These are phyloP conservation scores for Thinopyrum elongatum DNA, from an alignment of 176 grass and related monocot species.

Conservation along the genomic window DNA sequence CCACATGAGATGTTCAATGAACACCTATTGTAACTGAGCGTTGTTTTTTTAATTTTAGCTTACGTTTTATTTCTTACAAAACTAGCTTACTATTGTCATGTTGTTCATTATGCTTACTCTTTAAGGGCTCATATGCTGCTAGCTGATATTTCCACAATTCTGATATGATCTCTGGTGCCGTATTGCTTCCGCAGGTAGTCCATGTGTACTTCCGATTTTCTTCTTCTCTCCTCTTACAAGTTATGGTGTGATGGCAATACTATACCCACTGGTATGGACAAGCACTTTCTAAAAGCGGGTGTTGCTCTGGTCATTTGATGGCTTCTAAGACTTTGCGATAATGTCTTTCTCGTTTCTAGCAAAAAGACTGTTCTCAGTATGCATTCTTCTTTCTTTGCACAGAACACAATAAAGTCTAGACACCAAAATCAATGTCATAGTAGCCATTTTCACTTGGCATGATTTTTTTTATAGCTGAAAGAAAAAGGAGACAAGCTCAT, in stretches of 20 bases:
- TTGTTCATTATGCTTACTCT: constrained; percentile 8
- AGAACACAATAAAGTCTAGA: not conserved
- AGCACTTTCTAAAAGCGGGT: not conserved
- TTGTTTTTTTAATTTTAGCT: constrained; percentile 16
- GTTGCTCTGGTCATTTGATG: constrained; percentile 10
- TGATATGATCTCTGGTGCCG: constrained; percentile 19
- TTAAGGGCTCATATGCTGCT: not conserved
- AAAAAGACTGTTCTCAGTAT: not conserved
- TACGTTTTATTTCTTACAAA: not conserved
- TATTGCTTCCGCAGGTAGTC: constrained; percentile 58
- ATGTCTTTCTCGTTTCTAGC: not conserved
- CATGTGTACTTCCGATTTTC: constrained; percentile 80
- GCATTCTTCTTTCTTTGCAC: not conserved
- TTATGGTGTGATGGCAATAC: constrained; percentile 88
- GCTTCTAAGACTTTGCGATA: constrained; percentile 12
- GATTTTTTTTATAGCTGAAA: not conserved
- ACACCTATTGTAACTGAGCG: not conserved
- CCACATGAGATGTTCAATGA: constrained; percentile 9
- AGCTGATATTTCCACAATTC: constrained; percentile 16
- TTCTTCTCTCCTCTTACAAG: constrained; percentile 86
- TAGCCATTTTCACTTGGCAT: not conserved
- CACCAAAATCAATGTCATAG: not conserved
- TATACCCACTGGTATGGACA: constrained; percentile 87
- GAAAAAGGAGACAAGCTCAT: not conserved
- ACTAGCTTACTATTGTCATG: not conserved